Conservation (phyloP, 192 early-diverging fungal species). For the Lunasporangiospora selenospora region DNA sequence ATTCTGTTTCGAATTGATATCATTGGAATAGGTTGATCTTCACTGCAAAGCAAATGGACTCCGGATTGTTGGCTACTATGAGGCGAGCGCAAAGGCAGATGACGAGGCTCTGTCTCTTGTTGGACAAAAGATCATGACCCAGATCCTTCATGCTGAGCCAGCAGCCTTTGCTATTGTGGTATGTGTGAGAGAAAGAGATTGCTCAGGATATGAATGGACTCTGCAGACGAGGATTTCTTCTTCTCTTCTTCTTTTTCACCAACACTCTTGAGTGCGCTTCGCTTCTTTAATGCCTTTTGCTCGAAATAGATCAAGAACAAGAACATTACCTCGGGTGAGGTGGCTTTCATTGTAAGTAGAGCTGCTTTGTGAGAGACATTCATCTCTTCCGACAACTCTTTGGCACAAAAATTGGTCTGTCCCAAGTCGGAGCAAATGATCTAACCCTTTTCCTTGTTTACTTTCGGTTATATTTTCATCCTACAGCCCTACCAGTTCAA, state of each 20-base stretch:
- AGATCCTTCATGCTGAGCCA: slow-evolving; percentile 50
- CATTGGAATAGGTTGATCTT: slow-evolving; percentile 61
- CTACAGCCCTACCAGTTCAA: slow-evolving; percentile 56
- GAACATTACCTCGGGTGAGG: slow-evolving; percentile 13
- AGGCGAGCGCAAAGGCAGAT: slow-evolving; percentile 57
- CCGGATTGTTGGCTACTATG: slow-evolving; percentile 69
- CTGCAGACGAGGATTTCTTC: background rate
- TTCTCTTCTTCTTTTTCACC: slow-evolving; percentile 3
- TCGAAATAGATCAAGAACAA: slow-evolving; percentile 39
- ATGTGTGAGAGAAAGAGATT: slow-evolving; percentile 15
- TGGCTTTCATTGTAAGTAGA: slow-evolving; percentile 24
- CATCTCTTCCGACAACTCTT: background rate
- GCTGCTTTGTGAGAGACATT: background rate
- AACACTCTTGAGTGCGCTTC: too few species aligned
- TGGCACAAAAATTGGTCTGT: slow-evolving; percentile 17
- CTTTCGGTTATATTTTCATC: background rate
- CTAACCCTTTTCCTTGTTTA: slow-evolving; percentile 3
- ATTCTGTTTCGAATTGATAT: too few species aligned
- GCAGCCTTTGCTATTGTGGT: slow-evolving; percentile 66
- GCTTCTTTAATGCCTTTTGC: background rate
- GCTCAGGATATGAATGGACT: background rate
- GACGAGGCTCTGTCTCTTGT: slow-evolving; percentile 53
- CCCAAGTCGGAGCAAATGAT: slow-evolving; percentile 35
- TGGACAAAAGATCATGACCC: slow-evolving; percentile 59
- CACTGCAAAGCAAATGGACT: slow-evolving; percentile 56